A percentile compares a stretch with the other conserved stretches of the same genome.
phyloP scores from a whole-genome alignment of 1,284 basidiomycete species.

The Microbotryum intermedium region DNA sequence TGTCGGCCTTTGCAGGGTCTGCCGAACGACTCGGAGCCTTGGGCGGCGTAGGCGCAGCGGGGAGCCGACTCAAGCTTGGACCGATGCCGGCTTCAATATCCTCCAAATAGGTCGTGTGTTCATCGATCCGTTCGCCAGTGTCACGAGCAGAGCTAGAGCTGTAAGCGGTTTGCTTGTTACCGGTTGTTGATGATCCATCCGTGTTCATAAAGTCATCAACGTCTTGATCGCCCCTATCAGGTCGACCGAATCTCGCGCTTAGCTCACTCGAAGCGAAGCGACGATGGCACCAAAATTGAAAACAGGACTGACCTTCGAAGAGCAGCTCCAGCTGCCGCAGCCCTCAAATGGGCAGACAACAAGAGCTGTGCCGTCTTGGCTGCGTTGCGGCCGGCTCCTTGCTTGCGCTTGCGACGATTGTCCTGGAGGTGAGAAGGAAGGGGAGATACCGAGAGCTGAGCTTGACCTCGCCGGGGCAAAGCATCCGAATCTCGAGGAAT shows the following conservation, averaged over 20 bases:
- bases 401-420: slow-evolving; percentile 77
- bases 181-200: neutral
- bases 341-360: slow-evolving; percentile 84
- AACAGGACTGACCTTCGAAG: no score
- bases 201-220: neutral
- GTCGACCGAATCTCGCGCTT: slow-evolving; percentile 60
- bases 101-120: slow-evolving; percentile 72
- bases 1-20: slow-evolving; percentile 25
- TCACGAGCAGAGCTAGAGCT: neutral
- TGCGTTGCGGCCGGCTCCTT: slow-evolving; percentile 73
- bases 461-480: neutral
- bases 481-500: neutral
- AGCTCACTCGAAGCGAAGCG: no score
- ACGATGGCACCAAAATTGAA: no score
- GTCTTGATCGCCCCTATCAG: slow-evolving; percentile 16
- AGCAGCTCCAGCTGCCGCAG: no score
- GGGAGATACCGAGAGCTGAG: neutral
- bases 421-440: slow-evolving; percentile 45
- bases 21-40: neutral
- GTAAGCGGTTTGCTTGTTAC: no score
- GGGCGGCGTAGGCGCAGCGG: slow-evolving; percentile 17
- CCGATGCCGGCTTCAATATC: slow-evolving; percentile 57
- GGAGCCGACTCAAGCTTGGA: slow-evolving; percentile 41
- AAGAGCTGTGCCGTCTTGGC: slow-evolving; percentile 74
- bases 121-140: slow-evolving; percentile 46